Percentiles rank a stretch among this genome's conserved stretches.
Evolutionary conservation across 148 eudicot genomes (phyloP).

Genomic region (Silene conica): DNA sequence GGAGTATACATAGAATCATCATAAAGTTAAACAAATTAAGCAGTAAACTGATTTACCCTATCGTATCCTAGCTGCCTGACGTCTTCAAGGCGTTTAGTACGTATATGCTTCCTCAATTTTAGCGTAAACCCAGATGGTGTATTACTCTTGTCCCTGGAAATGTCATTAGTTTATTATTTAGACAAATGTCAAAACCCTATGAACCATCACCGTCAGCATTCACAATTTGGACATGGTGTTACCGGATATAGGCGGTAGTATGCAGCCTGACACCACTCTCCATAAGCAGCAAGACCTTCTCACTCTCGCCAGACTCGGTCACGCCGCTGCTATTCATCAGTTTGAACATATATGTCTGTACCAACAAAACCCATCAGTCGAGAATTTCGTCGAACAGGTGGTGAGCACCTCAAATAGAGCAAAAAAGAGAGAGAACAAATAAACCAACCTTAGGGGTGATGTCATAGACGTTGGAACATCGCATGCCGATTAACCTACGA

Average conservation of each 20-base stretch:
- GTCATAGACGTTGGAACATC: slow-evolving; percentile 91
- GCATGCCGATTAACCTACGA: slow-evolving; percentile 85
- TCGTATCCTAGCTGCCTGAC: slow-evolving; percentile 98
- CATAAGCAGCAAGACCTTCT: slow-evolving; percentile 88
- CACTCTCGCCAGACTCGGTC: slow-evolving; percentile 99
- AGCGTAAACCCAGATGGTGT: slow-evolving; percentile 96
- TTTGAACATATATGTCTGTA: slow-evolving; percentile 93
- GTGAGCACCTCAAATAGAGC: neutral
- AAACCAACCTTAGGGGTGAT: slow-evolving; percentile 68
- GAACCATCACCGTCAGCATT: neutral
- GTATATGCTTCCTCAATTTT: slow-evolving; percentile 92
- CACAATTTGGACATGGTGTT: slow-evolving; percentile 7
- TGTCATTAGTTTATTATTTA: neutral
- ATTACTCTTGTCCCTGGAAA: slow-evolving; percentile 85
- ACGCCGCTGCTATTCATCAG: slow-evolving; percentile 95
- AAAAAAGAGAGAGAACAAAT: no score
- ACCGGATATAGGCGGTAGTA: slow-evolving; percentile 84
- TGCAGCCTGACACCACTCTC: slow-evolving; percentile 96
- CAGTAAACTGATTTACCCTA: slow-evolving; percentile 59
- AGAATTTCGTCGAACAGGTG: slow-evolving; percentile 16
- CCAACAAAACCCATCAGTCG: slow-evolving; percentile 13
- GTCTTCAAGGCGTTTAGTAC: slow-evolving; percentile 94
- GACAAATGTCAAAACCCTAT: neutral
- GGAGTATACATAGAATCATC: neutral
- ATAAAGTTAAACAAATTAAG: no score